A percentile compares a stretch with the other conserved stretches of the same genome.
Conservation (phyloP, 2,329 filamentous ascomycete genomes). For the Phialemonium atrogriseum region DNA sequence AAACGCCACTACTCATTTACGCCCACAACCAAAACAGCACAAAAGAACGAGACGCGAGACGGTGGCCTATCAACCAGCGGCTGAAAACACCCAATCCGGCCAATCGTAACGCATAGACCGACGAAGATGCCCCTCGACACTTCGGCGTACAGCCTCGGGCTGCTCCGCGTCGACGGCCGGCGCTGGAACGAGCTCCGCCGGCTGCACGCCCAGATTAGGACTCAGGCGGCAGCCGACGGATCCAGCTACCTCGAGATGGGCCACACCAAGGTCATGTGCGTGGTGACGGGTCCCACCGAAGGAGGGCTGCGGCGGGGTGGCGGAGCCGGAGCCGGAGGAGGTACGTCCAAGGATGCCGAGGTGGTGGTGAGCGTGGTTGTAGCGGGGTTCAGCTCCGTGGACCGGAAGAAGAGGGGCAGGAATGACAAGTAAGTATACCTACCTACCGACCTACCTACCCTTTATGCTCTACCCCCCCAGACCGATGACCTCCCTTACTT, state of each 20-base stretch:
- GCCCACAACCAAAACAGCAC: not conserved
- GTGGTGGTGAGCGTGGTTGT: constrained; percentile 77
- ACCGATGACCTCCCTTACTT: constrained; percentile 2
- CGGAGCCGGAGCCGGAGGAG: constrained; percentile 22
- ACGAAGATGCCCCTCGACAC: constrained; percentile 99
- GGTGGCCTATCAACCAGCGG: not conserved
- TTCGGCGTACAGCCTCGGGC: constrained; percentile 79
- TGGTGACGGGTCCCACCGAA: constrained; percentile 79
- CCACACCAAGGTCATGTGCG: constrained; percentile 94
- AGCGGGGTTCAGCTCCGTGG: constrained; percentile 81
- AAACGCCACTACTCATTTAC: not conserved
- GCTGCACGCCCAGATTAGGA: constrained; percentile 81
- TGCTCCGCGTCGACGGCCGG: constrained; percentile 73
- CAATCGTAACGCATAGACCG: too few relatives aligned
- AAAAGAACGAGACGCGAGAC: not conserved
- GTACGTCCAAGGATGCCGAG: constrained; percentile 44
- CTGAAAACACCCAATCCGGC: too few relatives aligned
- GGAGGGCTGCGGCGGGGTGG: constrained; percentile 35
- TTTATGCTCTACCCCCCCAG: not conserved
- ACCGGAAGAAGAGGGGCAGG: constrained; percentile 67
- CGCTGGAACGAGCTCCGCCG: constrained; percentile 96
- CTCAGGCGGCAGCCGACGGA: constrained; percentile 85
- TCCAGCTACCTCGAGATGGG: constrained; percentile 94
- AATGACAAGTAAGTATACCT: constrained; percentile 62
- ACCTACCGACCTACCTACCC: not conserved